These are phyloP conservation scores for Termitomyces sp. DNA, from an alignment of 768 basidiomycete genomes.

Conservation along the genomic window DNA sequence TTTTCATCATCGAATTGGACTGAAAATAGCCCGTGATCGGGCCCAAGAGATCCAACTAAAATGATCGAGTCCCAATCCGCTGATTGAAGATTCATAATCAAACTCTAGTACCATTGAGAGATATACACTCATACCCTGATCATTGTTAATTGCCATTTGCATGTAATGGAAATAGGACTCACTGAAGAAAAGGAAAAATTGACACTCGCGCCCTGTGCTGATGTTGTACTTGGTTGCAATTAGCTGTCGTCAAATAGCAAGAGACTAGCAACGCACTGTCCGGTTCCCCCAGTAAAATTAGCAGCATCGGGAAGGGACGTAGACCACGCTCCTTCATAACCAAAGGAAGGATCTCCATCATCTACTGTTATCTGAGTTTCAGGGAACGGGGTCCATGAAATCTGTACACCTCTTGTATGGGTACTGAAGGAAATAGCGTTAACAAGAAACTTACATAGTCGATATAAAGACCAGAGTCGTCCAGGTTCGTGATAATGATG, in stretches of 20 bases:
- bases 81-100: background rate
- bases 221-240: background rate
- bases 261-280: background rate
- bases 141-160: background rate
- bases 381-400: background rate
- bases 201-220: background rate
- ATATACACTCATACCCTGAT: background rate
- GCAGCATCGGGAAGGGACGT: background rate
- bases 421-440: background rate
- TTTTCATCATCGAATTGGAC: background rate
- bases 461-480: background rate
- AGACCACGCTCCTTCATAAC: background rate
- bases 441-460: background rate
- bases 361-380: background rate
- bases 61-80: background rate
- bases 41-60: background rate
- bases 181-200: background rate
- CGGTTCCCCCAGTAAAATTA: background rate
- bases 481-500: background rate
- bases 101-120: background rate
- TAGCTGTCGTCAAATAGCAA: background rate
- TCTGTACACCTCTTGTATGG: background rate
- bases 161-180: background rate
- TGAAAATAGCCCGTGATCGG: conserved; percentile 2
- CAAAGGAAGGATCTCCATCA: background rate